A percentile compares a stretch with the other conserved stretches of the same genome.
These are phyloP conservation scores for Oryza longistaminata DNA, from an alignment of 176 grass and related monocot species.

Conservation along the genomic window DNA sequence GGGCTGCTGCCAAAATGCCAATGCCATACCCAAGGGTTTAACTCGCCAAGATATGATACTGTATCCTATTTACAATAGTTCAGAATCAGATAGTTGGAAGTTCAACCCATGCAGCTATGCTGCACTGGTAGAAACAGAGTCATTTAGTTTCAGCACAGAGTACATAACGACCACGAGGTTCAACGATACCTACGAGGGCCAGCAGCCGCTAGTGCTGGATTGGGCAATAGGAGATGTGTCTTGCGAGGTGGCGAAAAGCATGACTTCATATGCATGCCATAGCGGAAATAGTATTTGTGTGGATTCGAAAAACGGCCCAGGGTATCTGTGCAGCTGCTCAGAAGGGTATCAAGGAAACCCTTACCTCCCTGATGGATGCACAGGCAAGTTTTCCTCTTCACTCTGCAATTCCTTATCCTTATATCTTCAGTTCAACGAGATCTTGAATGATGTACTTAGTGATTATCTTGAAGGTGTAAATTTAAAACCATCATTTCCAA, in stretches of 20 bases:
- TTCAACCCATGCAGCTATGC: too few species aligned
- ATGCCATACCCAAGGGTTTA: slow-evolving; percentile 15
- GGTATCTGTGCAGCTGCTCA: slow-evolving; percentile 36
- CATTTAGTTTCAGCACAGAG: too few species aligned
- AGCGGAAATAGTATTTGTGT: background rate
- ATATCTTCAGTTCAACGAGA: too few species aligned
- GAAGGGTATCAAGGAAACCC: slow-evolving; percentile 39
- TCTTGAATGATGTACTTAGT: too few species aligned
- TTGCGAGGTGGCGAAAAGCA: background rate
- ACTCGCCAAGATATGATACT: background rate
- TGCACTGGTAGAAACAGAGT: too few species aligned
- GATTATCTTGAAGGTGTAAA: too few species aligned
- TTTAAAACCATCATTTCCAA: too few species aligned
- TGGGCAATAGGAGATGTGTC: slow-evolving; percentile 30
- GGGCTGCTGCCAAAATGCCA: slow-evolving; percentile 30
- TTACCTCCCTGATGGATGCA: slow-evolving; percentile 36
- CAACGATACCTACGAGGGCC: background rate
- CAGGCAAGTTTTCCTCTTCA: background rate
- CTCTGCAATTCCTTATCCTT: background rate
- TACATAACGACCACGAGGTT: background rate
- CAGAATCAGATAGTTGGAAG: too few species aligned
- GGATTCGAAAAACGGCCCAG: background rate
- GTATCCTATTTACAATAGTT: background rate
- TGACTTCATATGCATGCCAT: too few species aligned
- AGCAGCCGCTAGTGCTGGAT: slow-evolving; percentile 27